Base-by-base conservation (phyloP, 176 grass and related monocot genomes). In the Puccinellia tenuiflora region DNA sequence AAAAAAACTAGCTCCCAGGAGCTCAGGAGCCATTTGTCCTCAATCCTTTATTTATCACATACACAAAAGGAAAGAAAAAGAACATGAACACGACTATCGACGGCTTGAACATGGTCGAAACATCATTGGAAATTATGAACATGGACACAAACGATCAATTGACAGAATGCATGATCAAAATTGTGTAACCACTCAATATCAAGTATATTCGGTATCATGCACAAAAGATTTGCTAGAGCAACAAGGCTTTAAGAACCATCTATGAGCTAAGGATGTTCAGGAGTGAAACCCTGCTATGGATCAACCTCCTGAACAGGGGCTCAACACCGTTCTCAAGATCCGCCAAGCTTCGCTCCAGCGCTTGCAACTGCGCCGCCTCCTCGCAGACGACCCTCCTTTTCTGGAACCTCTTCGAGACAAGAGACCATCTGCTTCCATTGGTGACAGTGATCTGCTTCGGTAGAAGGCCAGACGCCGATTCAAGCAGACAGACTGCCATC, bases 251-350 rank as follows among this genome's bases (percentile, higher is more conserved):
- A 11, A 48, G 39, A 43, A 66, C 18, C 17, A 66, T 78, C 78
- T 73, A 89, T 6, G 52, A 80, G 80, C 86, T 89, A 76, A 88
- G 78, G 68, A 86, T 84, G 64, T 92, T 92, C 25, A 89, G 80
- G 39, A 92, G 76, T 55, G 84, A 76, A 31, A 89, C 90, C 66
- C 80, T 84, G 60, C 42, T 67, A 13, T 87, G 87, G 67, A 92
- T 87, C 76, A 92, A 37, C 29, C 31, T 82, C 84, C 76, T 81
- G 55, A 90, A 87, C 2, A 87, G 40, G 21, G 59, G 26, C 60
- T 74, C 85, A 1, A 87, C 45, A 21, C 53, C 48, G 20, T 29
- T 73, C 83, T 85, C 84, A 52, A 90, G 88, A 7, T 34, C 66
- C 0, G 34, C 87, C 33, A 92, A 45, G 30, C 37, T 52, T 24